Percentiles rank a stretch among this genome's conserved stretches.
phyloP scores from a whole-genome alignment of 2,329 filamentous ascomycete species.

The Monilinia vaccinii-corymbosi region DNA sequence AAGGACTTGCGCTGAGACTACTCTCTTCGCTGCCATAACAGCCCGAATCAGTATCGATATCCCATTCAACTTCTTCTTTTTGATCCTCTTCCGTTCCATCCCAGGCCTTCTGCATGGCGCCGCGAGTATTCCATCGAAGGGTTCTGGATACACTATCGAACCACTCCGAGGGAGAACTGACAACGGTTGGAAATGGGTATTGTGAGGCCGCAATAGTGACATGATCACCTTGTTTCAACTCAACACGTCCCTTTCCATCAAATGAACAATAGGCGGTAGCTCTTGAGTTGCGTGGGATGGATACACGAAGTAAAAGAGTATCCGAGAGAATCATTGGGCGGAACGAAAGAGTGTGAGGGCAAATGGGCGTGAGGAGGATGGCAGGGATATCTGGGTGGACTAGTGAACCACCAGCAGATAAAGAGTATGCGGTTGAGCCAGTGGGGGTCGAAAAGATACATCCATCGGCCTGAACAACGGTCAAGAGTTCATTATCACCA shows the following conservation, averaged over 20 bases:
- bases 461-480: conserved; percentile 91
- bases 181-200: conserved; percentile 95
- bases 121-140: conserved; percentile 88
- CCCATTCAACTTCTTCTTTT: conserved; percentile 60
- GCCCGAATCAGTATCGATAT: conserved; percentile 83
- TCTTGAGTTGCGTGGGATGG: conserved; percentile 73
- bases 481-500: conserved; percentile 88
- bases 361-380: conserved; percentile 94
- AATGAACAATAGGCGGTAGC: conserved; percentile 96
- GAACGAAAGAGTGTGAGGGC: conserved; percentile 93
- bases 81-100: conserved; percentile 37
- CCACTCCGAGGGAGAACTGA: conserved; percentile 85
- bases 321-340: conserved; percentile 96
- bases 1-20: conserved; percentile 56
- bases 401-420: conserved; percentile 89
- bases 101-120: conserved; percentile 85
- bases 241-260: conserved; percentile 91
- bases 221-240: conserved; percentile 86
- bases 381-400: conserved; percentile 96
- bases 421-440: conserved; percentile 87
- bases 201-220: conserved; percentile 94
- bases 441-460: conserved; percentile 98
- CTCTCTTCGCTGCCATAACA: conserved; percentile 66
- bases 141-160: conserved; percentile 92
- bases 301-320: conserved; percentile 83